A percentile compares a stretch with the other conserved stretches of the same genome.
phyloP scores from a whole-genome alignment of 441 rosid genomes.

The Pelargonium fulgidum region DNA sequence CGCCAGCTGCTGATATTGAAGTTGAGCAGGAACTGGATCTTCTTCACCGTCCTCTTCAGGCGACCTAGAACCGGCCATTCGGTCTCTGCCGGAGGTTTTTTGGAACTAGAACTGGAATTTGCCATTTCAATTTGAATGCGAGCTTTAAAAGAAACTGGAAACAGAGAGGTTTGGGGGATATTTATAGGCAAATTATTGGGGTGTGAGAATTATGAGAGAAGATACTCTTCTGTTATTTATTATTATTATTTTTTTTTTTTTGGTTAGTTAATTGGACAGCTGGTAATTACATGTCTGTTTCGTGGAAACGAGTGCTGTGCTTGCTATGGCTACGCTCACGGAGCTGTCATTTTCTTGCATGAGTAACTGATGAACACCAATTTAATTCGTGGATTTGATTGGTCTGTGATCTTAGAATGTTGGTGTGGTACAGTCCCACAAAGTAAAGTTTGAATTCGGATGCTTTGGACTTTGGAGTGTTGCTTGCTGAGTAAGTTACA shows the following conservation, averaged over 20 bases:
- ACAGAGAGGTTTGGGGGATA: background rate
- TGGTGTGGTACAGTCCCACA: too few relatives aligned
- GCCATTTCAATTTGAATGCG: too few relatives aligned
- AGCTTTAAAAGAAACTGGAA: background rate
- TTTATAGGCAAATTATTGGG: background rate
- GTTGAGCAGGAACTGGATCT: constrained; percentile 28
- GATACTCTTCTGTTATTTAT: too few relatives aligned
- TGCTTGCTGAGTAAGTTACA: background rate
- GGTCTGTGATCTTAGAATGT: too few relatives aligned
- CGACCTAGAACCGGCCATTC: constrained; percentile 24
- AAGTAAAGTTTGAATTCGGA: too few relatives aligned
- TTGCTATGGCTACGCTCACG: background rate
- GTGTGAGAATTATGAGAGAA: background rate
- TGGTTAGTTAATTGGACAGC: background rate
- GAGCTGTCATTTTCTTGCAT: too few relatives aligned
- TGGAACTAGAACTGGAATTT: too few relatives aligned
- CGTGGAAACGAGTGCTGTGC: background rate
- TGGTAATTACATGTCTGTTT: background rate
- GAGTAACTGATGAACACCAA: background rate
- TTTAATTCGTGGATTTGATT: background rate
- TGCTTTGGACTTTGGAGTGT: too few relatives aligned
- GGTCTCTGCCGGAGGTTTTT: background rate
- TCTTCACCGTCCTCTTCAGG: constrained; percentile 41
- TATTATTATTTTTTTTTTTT: too few relatives aligned
- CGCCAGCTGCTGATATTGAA: constrained; percentile 32